Base-by-base conservation (phyloP, 805 yeast genomes). In the Clavispora carvajalis region DNA sequence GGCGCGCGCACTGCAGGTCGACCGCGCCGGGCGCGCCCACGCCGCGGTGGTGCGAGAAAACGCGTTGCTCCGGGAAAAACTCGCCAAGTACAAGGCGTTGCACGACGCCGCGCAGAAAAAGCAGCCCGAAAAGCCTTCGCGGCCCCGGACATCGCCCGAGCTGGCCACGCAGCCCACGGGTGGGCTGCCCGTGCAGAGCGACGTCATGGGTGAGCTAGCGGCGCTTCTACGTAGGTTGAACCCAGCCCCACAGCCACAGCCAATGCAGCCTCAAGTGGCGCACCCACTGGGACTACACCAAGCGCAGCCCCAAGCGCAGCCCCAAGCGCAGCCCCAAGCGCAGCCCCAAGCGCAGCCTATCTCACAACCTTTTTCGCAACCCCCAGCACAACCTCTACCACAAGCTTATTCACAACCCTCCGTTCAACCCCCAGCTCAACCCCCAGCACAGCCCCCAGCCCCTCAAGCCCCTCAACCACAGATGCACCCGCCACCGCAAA, bases 21-120 rank as follows among this genome's bases (percentile, higher is more conserved):
- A 18, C n/a, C 33, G 21, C n/a, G 22, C 33, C 19, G 37, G 16
- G 30, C 22, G 18, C 15, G 12, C 21, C 18, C 37, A 54, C 21
- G 45, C 56, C 7, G 54, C 49, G 15, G 40, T 59, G 36, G 41
- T 36, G 25, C 44, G 51, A 26, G 70, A 65, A 37, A 63, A 60
- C 35, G 57, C 47, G 16, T 49, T 65, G 21, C 49, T 66, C 22
- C 51, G 69, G 16, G 54, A 53, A 21, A 66, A 66, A 42, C 54
- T 66, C 36, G 50, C 52, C 34, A 66, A 66, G 51, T 66, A 66
- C 37, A 63, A 63, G 46, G 46, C 42, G 7, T 51, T 63, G n/a
- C 62, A 62, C 38, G 63, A 59, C 7, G 48, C 33, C 19, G 22
- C 23, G 18, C 21, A 17, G 31, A 18, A 11, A 5, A 10, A 23